Evolutionary conservation across 192 early-diverging fungal species (phyloP).

Genomic region (Gigaspora rosea): DNA sequence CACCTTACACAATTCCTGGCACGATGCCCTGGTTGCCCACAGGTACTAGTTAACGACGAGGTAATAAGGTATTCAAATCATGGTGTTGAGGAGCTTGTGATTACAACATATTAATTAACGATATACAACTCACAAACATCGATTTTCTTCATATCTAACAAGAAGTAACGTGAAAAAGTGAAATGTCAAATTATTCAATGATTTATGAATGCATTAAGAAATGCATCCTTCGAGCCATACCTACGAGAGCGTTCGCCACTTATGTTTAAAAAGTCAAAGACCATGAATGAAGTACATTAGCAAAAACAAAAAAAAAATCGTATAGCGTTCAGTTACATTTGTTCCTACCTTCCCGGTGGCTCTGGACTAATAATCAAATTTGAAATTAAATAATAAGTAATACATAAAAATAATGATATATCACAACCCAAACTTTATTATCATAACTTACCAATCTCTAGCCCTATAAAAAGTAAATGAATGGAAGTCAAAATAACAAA

Average conservation of each 20-base stretch:
- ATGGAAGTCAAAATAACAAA: not conserved
- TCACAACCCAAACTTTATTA: not conserved
- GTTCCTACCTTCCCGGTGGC: conserved; percentile 15
- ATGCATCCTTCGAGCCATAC: not conserved
- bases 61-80: not conserved
- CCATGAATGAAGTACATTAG: not conserved
- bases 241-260: conserved; percentile 27
- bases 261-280: not conserved
- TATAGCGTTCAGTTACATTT: not conserved
- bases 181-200: not conserved
- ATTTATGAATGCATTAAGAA: not conserved
- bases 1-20: conserved; percentile 1
- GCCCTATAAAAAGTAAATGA: conserved; percentile 2
- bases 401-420: not conserved
- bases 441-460: conserved; percentile 15
- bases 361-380: not conserved
- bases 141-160: conserved; percentile 25
- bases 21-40: conserved; percentile 5
- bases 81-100: not conserved
- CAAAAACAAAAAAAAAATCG: not conserved
- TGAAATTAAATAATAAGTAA: not conserved
- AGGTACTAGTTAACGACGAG: not conserved
- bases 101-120: not conserved
- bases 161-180: not conserved
- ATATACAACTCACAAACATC: conserved; percentile 19